Percentiles rank a stretch among this genome's conserved stretches.
Evolutionary conservation across 768 basidiomycete genomes (phyloP).

Genomic region (Mycena pura): DNA sequence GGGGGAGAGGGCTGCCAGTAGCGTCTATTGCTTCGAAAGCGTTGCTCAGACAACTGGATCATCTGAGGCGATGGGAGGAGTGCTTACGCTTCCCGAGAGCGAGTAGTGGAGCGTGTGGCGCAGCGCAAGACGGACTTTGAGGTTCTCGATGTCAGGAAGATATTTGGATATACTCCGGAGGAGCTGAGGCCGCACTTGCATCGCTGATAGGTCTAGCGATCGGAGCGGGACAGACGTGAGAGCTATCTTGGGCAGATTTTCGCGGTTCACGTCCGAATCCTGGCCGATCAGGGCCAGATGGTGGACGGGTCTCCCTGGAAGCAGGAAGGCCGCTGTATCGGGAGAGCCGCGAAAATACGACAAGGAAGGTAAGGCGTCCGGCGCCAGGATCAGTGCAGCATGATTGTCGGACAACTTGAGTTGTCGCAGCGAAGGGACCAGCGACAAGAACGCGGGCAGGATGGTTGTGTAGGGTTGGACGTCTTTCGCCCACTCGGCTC

Average conservation of each 20-base stretch:
- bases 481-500: constrained; percentile 52
- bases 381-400: constrained; percentile 46
- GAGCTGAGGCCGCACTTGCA: constrained; percentile 63
- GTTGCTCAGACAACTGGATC: constrained; percentile 13
- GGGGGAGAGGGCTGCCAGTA: constrained; percentile 65
- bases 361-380: constrained; percentile 55
- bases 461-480: constrained; percentile 48
- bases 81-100: constrained; percentile 69
- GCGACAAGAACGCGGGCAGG: constrained; percentile 50
- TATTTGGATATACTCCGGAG: constrained; percentile 61
- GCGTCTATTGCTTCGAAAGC: constrained; percentile 47
- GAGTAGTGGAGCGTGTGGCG: constrained; percentile 71
- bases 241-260: constrained; percentile 58
- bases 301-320: constrained; percentile 68
- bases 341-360: constrained; percentile 66
- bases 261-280: constrained; percentile 60
- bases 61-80: constrained; percentile 2
- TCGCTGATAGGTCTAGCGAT: constrained; percentile 63
- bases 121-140: constrained; percentile 64
- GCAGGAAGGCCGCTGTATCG: constrained; percentile 61
- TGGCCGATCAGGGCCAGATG: constrained; percentile 62
- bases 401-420: constrained; percentile 56
- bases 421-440: constrained; percentile 49
- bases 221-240: constrained; percentile 54
- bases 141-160: constrained; percentile 54